These are phyloP conservation scores for Aristolochia californica DNA, from an alignment of 164 flowering plant species.

Conservation along the genomic window DNA sequence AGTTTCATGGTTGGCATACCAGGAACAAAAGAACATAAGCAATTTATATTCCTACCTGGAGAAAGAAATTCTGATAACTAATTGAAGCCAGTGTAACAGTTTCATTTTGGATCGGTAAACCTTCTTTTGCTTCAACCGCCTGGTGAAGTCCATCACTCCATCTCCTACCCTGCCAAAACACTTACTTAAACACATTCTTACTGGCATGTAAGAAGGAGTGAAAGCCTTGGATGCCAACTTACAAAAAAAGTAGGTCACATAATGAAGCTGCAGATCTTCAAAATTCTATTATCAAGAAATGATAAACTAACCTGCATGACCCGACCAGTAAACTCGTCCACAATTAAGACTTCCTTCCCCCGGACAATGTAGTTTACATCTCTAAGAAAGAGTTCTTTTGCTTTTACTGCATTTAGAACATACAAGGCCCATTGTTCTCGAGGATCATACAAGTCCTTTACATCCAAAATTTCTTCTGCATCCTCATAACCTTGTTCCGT, in stretches of 20 bases:
- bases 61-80: slow-evolving; percentile 97
- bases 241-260: too few relatives aligned
- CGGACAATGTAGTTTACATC: slow-evolving; percentile 94
- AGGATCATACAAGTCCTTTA: slow-evolving; percentile 94
- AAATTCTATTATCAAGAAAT: too few relatives aligned
- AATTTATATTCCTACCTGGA: slow-evolving; percentile 48
- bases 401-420: slow-evolving; percentile 86
- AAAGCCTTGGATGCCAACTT: too few relatives aligned
- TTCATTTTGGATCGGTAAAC: slow-evolving; percentile 93
- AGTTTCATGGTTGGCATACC: neutral
- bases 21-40: neutral
- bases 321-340: slow-evolving; percentile 97
- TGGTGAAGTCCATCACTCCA: slow-evolving; percentile 99
- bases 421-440: slow-evolving; percentile 97
- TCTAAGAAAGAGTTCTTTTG: slow-evolving; percentile 87
- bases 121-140: slow-evolving; percentile 99
- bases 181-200: too few relatives aligned
- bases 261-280: too few relatives aligned
- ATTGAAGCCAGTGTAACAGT: slow-evolving; percentile 93
- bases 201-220: too few relatives aligned
- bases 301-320: slow-evolving; percentile 82
- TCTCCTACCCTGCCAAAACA: slow-evolving; percentile 61
- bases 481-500: slow-evolving; percentile 98
- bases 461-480: slow-evolving; percentile 85
- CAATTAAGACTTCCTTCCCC: slow-evolving; percentile 92